A percentile compares a stretch with the other conserved stretches of the same genome.
phyloP scores from a whole-genome alignment of 2,329 filamentous ascomycete species.

The Monilinia fructicola region DNA sequence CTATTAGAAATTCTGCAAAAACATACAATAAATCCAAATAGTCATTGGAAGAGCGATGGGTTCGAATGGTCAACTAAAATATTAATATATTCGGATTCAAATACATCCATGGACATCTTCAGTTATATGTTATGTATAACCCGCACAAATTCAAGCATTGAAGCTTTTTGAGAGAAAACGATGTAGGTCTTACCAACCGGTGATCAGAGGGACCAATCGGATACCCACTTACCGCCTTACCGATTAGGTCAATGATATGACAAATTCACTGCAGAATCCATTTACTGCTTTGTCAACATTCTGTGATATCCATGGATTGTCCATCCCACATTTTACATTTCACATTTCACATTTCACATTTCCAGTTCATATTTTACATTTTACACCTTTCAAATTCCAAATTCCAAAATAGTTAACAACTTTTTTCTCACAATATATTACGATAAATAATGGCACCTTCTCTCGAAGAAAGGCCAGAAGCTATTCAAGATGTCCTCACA shows the following conservation, averaged over 20 bases:
- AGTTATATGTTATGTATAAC: no score
- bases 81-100: no score
- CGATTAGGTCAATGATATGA: slow-evolving; percentile 16
- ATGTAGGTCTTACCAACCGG: no score
- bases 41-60: no score
- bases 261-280: slow-evolving; percentile 2
- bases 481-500: slow-evolving; percentile 67
- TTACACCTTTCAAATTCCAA: no score
- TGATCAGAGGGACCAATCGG: background rate
- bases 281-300: slow-evolving; percentile 22
- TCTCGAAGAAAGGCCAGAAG: slow-evolving; percentile 70
- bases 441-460: slow-evolving; percentile 70
- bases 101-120: no score
- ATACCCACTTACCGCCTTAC: slow-evolving; percentile 16
- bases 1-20: no score
- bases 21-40: no score
- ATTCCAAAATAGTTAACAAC: background rate
- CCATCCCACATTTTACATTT: slow-evolving; percentile 1
- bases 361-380: background rate
- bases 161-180: no score
- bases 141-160: no score
- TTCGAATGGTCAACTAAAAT: no score
- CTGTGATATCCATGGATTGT: background rate
- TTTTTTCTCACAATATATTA: background rate
- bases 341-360: background rate